Percentiles rank a stretch among this genome's conserved stretches.
These are phyloP conservation scores for Auriscalpium vulgare DNA, from an alignment of 768 basidiomycete genomes.

Conservation along the genomic window DNA sequence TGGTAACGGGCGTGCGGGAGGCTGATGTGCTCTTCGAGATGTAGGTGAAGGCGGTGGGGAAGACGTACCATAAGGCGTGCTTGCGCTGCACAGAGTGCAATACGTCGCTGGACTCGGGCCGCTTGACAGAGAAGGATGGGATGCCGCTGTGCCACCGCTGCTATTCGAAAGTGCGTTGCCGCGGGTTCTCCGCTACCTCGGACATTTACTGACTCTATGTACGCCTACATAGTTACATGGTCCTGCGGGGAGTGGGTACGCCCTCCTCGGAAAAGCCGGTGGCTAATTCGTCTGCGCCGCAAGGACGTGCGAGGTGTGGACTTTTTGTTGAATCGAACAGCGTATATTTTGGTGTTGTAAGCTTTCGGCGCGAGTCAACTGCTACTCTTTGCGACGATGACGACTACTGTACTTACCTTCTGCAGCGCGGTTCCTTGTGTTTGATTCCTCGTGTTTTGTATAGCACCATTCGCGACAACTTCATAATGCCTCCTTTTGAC, in stretches of 20 bases:
- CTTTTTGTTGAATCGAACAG: no score
- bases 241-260: constrained; percentile 69
- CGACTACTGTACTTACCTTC: no score
- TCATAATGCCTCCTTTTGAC: no score
- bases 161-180: constrained; percentile 51
- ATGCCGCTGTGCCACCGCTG: constrained; percentile 64
- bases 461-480: no score
- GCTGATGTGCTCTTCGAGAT: background rate
- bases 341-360: no score
- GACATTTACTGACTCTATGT: background rate
- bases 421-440: no score
- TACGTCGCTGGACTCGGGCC: constrained; percentile 60
- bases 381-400: no score
- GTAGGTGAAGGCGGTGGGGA: constrained; percentile 73
- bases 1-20: background rate
- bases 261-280: constrained; percentile 50
- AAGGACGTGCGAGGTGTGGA: no score
- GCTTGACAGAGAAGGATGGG: constrained; percentile 70
- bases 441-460: no score
- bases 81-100: constrained; percentile 70
- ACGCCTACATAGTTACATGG: constrained; percentile 49
- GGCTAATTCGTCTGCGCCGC: constrained; percentile 20
- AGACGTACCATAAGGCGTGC: constrained; percentile 74
- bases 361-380: no score
- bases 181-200: background rate